Base-by-base conservation (phyloP, 768 basidiomycete genomes). In the Agaricus bisporus region DNA sequence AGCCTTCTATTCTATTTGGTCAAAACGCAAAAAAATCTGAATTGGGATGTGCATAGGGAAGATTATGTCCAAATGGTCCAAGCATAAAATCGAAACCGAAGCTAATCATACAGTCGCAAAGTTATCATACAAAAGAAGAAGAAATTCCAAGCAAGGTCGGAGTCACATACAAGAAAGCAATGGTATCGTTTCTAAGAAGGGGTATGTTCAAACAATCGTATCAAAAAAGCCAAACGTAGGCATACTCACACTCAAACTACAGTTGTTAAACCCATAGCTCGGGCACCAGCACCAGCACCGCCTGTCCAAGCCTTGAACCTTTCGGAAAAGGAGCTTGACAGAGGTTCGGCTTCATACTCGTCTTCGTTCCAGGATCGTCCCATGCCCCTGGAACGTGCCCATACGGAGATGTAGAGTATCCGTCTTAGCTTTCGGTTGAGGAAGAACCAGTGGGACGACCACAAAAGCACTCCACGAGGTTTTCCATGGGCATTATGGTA, bases 391-490 rank as follows among this genome's bases (percentile, higher is more conserved):
- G 86, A 85, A 41, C 87, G 81, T 6, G 94, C 91, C 91, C 93
- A 97, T 18, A 92, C 84, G 1, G 91, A 88, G 55, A 97, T 80
- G 71, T 95, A 98, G 51, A 98, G 70, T 61, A 98, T 82, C 18
- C 95, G 84, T 73, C 95, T 97, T 70, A 85, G 73, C 73, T 92
- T 95, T 63, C 87, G 81, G 75, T 94, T 95, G 62, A 92, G 74
- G 74, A 98, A 95, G 76, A 98, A 98, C 86, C 92, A 95, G 66
- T 95, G 91, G 10, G 91, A 91, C 32, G 91, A 94, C 95, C 95
- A 98, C 6, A 98, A 76, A 54, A 98, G 72, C 4, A 91, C 87
- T 15, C 91, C 91, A 17, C 82, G 78, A 58, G 84, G 80, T 63
- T 78, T 81, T 49, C 79, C 62, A 32, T 74, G 76, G 51, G 79